These are phyloP conservation scores for Paramecium primaurelia DNA, from an alignment of 73 alveolate genomes.

Conservation along the genomic window DNA sequence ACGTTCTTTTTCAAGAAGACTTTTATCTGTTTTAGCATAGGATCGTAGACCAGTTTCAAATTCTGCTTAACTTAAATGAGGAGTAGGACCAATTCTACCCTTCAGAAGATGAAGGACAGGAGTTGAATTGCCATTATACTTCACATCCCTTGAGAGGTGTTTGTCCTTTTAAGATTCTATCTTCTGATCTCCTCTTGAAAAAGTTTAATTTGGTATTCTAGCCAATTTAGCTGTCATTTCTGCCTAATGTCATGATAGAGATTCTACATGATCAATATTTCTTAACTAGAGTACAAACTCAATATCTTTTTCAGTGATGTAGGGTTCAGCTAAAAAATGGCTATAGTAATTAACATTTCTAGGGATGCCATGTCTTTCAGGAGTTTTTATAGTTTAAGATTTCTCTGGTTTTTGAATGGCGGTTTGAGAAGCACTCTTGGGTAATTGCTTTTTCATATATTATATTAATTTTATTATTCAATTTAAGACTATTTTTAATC, in stretches of 20 bases:
- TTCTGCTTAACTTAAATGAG: conserved; percentile 26
- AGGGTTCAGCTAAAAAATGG: conserved; percentile 38
- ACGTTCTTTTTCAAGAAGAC: conserved; percentile 7
- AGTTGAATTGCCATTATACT: conserved; percentile 22
- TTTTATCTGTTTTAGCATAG: not conserved
- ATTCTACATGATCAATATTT: not conserved
- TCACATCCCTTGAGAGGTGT: not conserved
- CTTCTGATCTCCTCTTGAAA: not conserved
- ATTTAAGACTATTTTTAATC: not conserved
- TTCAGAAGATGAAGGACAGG: not conserved
- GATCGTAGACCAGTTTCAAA: conserved; percentile 51
- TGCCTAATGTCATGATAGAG: not conserved
- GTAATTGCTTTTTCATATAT: not conserved
- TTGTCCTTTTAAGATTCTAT: not conserved
- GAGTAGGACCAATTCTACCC: conserved; percentile 31
- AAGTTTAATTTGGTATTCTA: not conserved
- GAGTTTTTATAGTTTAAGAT: not conserved
- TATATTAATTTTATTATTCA: not conserved
- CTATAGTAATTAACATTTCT: conserved; percentile 52
- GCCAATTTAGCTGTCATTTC: conserved; percentile 26
- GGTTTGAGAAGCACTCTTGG: not conserved
- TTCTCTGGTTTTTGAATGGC: not conserved
- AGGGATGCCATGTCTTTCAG: conserved; percentile 26
- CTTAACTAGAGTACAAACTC: conserved; percentile 34
- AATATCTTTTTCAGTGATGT: conserved; percentile 57